Base-by-base conservation (phyloP, 148 eudicot genomes). In the Bassia scoparia region DNA sequence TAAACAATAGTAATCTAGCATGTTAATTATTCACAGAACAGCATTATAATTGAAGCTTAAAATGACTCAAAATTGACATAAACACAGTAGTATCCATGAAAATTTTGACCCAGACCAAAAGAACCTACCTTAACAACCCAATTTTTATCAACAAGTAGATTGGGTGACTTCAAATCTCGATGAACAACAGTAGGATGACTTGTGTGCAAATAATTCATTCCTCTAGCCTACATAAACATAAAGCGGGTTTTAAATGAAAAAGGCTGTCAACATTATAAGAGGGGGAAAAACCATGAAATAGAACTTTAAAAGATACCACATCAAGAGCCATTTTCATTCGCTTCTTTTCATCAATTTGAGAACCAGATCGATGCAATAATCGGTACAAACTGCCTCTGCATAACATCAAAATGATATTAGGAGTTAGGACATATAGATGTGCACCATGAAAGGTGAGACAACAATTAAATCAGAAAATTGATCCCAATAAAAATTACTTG, bases 171-270 rank as follows among this genome's bases (percentile, higher is more conserved):
- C 74, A 96, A 80, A 86, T 96, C 99, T 77, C 99, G 87, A 83
- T 95, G 99, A 37, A 95, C 99, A 64, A 95, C 89, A 31, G 84
- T 81, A 67, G 99, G 99, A 80, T 90, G 84, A 78, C 96, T 84
- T 26, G 95, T 88, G 77, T 96, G 99, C 84, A 96, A 78, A 81
- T 92, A 96, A 82, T 96, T 96, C 99, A 96, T 92, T 65, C 99
- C 99, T 83, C 89, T 89, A 43, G 97, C 99, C 99, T 96, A 83
- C 84, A 86, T 71, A 60, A 13, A 80, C 71, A 58, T 56, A 74
- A 35, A 35, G 75, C 14, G 23, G 38, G 52, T 72, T 62, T 15
- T 70, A 12, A 70, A 55, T 61, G 66, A 52, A 76, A n/a, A 41
- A 56, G 41, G 43, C 15, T 64, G 53, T 38, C 66, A 20, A 35